Evolutionary conservation across 1,284 basidiomycete species (phyloP).

Genomic region (Xanthoconium separans): DNA sequence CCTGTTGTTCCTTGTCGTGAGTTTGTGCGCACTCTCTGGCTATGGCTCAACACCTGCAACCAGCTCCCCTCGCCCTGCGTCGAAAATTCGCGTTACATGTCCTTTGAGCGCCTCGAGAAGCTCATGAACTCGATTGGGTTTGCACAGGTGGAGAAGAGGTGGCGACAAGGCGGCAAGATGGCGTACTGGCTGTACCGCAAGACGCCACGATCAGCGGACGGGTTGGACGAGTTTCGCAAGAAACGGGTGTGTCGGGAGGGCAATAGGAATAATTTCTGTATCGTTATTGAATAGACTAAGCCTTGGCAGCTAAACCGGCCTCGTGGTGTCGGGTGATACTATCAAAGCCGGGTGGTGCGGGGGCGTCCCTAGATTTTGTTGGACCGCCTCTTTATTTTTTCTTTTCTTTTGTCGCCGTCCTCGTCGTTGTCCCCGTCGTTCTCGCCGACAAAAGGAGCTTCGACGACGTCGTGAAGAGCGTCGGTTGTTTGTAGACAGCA

Average conservation of each 20-base stretch:
- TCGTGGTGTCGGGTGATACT: conserved; percentile 1
- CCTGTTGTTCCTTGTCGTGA: conserved; percentile 72
- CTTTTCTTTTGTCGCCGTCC: conserved; percentile 4
- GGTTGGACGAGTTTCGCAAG: conserved; percentile 41
- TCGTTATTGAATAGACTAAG: conserved; percentile 38
- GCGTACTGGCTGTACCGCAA: conserved; percentile 72
- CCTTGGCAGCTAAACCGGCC: not conserved
- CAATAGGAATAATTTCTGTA: conserved; percentile 78
- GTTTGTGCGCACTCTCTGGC: conserved; percentile 24
- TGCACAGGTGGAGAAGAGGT: conserved; percentile 53
- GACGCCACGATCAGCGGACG: conserved; percentile 7
- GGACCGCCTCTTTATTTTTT: conserved; percentile 1
- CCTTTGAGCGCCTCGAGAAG: conserved; percentile 51
- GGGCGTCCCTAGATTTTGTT: conserved; percentile 5
- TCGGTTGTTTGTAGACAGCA: conserved; percentile 30
- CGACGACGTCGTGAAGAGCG: conserved; percentile 16
- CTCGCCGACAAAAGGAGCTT: no score
- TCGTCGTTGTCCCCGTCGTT: no score
- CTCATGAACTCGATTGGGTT: conserved; percentile 72
- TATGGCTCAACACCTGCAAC: not conserved
- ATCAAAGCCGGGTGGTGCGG: conserved; percentile 7
- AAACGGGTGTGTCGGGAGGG: conserved; percentile 65
- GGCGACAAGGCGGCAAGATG: conserved; percentile 71
- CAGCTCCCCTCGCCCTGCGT: conserved; percentile 83
- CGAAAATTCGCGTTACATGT: conserved; percentile 79